Evolutionary conservation across 805 yeast genomes (phyloP).

Genomic region (Wickerhamomyces strasburgensis): DNA sequence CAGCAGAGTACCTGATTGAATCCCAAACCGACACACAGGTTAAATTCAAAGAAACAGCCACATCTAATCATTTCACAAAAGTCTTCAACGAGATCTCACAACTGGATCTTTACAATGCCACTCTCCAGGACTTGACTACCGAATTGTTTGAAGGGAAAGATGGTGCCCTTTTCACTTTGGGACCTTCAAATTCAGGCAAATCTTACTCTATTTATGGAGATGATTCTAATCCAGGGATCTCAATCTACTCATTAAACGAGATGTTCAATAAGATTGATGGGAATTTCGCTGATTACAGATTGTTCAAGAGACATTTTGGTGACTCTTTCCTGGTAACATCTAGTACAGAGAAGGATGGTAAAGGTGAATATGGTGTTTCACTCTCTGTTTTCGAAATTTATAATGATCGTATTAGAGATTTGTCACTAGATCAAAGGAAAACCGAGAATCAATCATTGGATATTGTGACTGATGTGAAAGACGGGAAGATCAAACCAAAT

Average conservation of each 20-base stretch:
- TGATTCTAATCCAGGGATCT: conserved; percentile 33
- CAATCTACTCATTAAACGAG: conserved; percentile 30
- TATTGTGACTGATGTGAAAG: conserved; percentile 37
- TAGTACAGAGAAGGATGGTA: conserved; percentile 15
- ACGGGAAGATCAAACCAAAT: conserved; percentile 40
- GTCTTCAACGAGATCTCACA: conserved; percentile 31
- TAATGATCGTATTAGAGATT: conserved; percentile 40
- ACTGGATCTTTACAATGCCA: conserved; percentile 31
- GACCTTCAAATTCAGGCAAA: conserved; percentile 52
- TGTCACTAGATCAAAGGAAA: conserved; percentile 27
- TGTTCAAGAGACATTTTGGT: conserved; percentile 20
- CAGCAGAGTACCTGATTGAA: conserved; percentile 20
- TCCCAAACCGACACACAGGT: conserved; percentile 19
- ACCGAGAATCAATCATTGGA: conserved; percentile 30
- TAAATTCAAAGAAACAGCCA: conserved; percentile 23
- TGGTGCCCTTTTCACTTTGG: conserved; percentile 42
- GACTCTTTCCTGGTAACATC: conserved; percentile 20
- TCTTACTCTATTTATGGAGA: conserved; percentile 34
- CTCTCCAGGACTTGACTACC: conserved; percentile 16
- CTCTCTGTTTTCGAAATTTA: conserved; percentile 51
- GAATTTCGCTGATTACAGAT: conserved; percentile 16
- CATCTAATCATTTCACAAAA: conserved; percentile 29
- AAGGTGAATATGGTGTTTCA: conserved; percentile 33
- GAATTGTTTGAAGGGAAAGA: conserved; percentile 32
- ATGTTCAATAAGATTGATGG: conserved; percentile 26